phyloP scores from a whole-genome alignment of 2,329 filamentous ascomycete genomes.

The Chrysoporthe cubensis region DNA sequence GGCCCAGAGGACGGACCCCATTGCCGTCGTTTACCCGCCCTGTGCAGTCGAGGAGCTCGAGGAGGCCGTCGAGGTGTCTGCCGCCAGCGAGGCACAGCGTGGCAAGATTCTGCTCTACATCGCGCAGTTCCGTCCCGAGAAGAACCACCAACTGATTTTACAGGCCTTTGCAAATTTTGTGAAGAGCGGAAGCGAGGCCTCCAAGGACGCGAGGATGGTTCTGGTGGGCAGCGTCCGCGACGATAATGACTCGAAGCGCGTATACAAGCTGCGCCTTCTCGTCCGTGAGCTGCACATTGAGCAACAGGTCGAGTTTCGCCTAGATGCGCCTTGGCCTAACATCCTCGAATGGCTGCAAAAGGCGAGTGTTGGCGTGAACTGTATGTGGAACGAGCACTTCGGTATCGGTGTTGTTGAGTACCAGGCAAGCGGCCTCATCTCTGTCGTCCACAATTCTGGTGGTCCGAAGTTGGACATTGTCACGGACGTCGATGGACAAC shows the following conservation, averaged over 20 bases:
- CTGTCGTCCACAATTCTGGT: conserved; percentile 90
- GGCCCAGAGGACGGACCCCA: conserved; percentile 53
- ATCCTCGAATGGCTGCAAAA: conserved; percentile 79
- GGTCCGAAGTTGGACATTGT: conserved; percentile 96
- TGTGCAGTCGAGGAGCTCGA: conserved; percentile 87
- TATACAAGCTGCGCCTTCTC: conserved; percentile 85
- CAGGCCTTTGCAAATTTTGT: conserved; percentile 81
- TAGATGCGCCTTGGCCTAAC: conserved; percentile 87
- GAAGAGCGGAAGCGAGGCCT: conserved; percentile 55
- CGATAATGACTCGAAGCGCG: conserved; percentile 75
- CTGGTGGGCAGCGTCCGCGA: conserved; percentile 93
- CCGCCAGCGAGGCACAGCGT: conserved; percentile 69
- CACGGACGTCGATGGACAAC: conserved; percentile 73
- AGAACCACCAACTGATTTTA: conserved; percentile 89
- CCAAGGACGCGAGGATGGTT: conserved; percentile 67
- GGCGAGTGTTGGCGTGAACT: conserved; percentile 87
- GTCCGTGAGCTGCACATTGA: conserved; percentile 86
- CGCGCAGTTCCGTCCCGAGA: conserved; percentile 95
- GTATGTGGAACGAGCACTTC: conserved; percentile 99
- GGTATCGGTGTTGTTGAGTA: conserved; percentile 98
- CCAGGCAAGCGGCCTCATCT: conserved; percentile 89
- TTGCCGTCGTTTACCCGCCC: conserved; percentile 85
- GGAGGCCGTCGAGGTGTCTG: conserved; percentile 71
- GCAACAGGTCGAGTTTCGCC: conserved; percentile 82
- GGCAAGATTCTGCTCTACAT: conserved; percentile 84